Evolutionary conservation across 164 flowering plant species (phyloP), one percentile per base, ranked within the genome.

Genomic region (Kalanchoe fedtschenkoi): DNA sequence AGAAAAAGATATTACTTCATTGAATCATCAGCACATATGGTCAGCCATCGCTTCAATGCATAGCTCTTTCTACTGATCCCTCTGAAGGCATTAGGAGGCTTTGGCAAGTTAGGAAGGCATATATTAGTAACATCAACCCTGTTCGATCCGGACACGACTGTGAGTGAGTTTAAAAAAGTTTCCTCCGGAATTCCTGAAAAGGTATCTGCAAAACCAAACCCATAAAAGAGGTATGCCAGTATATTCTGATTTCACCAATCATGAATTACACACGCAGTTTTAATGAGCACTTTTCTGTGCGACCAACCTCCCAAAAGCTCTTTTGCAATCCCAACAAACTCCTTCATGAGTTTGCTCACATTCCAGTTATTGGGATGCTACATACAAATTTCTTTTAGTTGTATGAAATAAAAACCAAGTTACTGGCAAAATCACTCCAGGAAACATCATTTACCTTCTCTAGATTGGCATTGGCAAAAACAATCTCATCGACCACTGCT

Each of bases 401-500:
- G 51, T 19, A 44, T n/a, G 17, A 10, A 34, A 34, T 34, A 34
- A 2, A 17, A 33, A 58, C 9, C 26, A 58, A 2, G 21, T 32
- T 37, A 21, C 41, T 17, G 33, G 2, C 1, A 19, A 24, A 33
- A 37, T 0, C 4, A 22, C 39, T 34, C 3, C 16, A 13, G 42
- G 16, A 42, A 57, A 61, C 11, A 22, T 66, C 34, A 34, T 64
- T 22, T 78, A 92, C 97, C 96, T 82, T 88, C 16, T 60, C 44
- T 29, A 95, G 80, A 78, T 88, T 72, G 66, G 66, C 81, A 77
- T 80, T 82, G 66, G 72, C 76, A 60, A 83, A 66, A 61, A 90
- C 77, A 29, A 88, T 80, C 72, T 93, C 99, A 74, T 88, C 91
- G 10, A 82, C 95, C 61, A 88, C 99, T 57, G 96, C 97, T 80